Conservation (phyloP, 345 rosid species). For the Clarkia xantiana region DNA sequence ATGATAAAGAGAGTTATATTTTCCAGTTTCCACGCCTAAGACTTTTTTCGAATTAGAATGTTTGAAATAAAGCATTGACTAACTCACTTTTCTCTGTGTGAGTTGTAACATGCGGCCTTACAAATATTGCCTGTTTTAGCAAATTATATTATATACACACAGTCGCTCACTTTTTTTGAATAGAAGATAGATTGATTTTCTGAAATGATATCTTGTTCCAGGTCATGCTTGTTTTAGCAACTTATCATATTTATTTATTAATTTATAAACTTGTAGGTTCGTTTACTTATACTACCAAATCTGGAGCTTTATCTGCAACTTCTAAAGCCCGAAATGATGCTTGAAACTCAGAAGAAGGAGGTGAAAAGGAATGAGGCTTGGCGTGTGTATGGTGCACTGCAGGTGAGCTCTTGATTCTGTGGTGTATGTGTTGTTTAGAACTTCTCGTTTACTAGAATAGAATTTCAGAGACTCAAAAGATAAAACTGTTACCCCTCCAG, state of each 20-base stretch:
- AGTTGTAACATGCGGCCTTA: too few species aligned
- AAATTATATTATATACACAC: too few species aligned
- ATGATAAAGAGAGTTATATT: background rate
- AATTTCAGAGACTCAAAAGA: background rate
- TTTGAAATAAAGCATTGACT: too few species aligned
- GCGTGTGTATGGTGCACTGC: slow-evolving; percentile 71
- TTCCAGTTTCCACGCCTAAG: too few species aligned
- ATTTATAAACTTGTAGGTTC: slow-evolving; percentile 47
- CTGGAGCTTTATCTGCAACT: slow-evolving; percentile 57
- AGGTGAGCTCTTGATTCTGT: slow-evolving; percentile 27
- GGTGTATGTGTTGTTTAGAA: background rate
- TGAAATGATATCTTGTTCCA: too few species aligned
- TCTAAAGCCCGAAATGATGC: slow-evolving; percentile 58
- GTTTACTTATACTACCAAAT: slow-evolving; percentile 65
- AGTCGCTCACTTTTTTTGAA: too few species aligned
- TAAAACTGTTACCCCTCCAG: slow-evolving; percentile 20
- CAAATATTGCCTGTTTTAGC: too few species aligned
- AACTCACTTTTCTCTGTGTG: too few species aligned
- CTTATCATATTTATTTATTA: background rate
- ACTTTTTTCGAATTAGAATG: too few species aligned
- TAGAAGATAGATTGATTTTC: too few species aligned
- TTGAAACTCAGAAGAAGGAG: slow-evolving; percentile 50
- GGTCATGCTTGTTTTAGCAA: too few species aligned
- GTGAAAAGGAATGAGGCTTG: slow-evolving; percentile 57
- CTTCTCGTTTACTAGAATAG: background rate